Evolutionary conservation across 441 rosid species (phyloP), one percentile per base, ranked within the genome.

Genomic region (Erodium texanum): DNA sequence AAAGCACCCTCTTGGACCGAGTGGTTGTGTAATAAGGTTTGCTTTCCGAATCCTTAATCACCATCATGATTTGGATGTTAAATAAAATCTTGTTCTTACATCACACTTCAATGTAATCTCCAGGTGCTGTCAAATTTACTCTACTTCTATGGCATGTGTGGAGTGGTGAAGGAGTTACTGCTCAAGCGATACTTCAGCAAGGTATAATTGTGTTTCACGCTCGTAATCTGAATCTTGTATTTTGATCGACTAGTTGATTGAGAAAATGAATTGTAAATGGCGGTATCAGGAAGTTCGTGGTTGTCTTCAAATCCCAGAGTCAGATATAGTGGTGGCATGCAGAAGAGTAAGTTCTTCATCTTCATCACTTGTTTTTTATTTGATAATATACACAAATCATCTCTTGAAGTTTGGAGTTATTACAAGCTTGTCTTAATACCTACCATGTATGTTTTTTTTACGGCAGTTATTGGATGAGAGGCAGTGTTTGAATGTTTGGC

Each of bases 1-100:
- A 86, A 79, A 79, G 86, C 86, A 29, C 97, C 99, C 67, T 93
- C 97, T 43, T 93, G 96, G 96, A 82, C 96, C 67, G 99, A 93
- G 82, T 93, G 99, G 99, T 73, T 93, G 69, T 88, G 11, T 36
- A 36, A 36, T 36, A 36, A 36, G 43, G 43, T 36, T 36, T 9
- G 43, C 11, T 36, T 36, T 36, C 43, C 43, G 2, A 22, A 64
- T 7, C 63, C n/a, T 59, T 11, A 6, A 24, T 59, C 63, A 23
- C 7, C 23, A 6, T 9, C 19, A 19, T 11, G 4, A 11, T 9
- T 20, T 5, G 15, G 43, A 36, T 36, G 11, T 36, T 36, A 36
- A 23, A 36, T 7, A 22, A 22, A 24, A 19, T 59, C 29, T 59
- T 23, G 9, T 59, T 59, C 63, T 59, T 59, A 59, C 32, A 23